phyloP scores from a whole-genome alignment of 2,329 filamentous ascomycete species.

The Pseudogymnoascus verrucosus region DNA sequence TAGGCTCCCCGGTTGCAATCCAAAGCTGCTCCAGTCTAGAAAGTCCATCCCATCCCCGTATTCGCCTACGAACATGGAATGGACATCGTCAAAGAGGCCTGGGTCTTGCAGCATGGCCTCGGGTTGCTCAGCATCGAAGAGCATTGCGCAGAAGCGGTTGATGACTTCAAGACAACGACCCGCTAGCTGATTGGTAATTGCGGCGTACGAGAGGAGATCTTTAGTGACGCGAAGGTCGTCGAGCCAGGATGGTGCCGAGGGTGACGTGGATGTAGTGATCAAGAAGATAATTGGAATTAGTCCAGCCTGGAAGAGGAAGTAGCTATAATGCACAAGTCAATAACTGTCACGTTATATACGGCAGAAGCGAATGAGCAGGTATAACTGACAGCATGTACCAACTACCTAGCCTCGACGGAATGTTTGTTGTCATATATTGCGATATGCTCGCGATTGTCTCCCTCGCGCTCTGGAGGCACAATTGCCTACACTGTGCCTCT shows the following conservation, averaged over 20 bases:
- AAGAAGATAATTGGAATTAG: slow-evolving; percentile 36
- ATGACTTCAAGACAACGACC: slow-evolving; percentile 33
- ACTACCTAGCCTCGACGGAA: slow-evolving; percentile 33
- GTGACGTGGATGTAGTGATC: slow-evolving; percentile 32
- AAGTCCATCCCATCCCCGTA: slow-evolving; percentile 32
- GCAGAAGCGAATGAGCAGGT: background rate
- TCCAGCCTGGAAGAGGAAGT: slow-evolving; percentile 38
- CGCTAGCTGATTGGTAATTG: slow-evolving; percentile 33
- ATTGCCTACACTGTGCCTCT: slow-evolving; percentile 31
- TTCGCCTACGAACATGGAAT: slow-evolving; percentile 30
- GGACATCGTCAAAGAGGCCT: slow-evolving; percentile 29
- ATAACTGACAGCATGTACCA: slow-evolving; percentile 34
- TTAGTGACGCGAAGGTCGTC: slow-evolving; percentile 31
- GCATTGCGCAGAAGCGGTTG: slow-evolving; percentile 30
- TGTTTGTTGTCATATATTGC: slow-evolving; percentile 32
- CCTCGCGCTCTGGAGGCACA: slow-evolving; percentile 34
- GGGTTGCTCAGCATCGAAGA: slow-evolving; percentile 20
- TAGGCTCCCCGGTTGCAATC: background rate
- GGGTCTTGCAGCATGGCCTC: slow-evolving; percentile 31
- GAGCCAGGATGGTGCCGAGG: slow-evolving; percentile 21
- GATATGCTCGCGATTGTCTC: slow-evolving; percentile 35
- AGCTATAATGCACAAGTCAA: slow-evolving; percentile 17
- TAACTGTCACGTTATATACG: background rate
- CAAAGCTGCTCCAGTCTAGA: slow-evolving; percentile 33
- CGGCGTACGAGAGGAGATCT: slow-evolving; percentile 30